phyloP scores from a whole-genome alignment of 192 early-diverging fungal species.

The Coemansia sp. region DNA sequence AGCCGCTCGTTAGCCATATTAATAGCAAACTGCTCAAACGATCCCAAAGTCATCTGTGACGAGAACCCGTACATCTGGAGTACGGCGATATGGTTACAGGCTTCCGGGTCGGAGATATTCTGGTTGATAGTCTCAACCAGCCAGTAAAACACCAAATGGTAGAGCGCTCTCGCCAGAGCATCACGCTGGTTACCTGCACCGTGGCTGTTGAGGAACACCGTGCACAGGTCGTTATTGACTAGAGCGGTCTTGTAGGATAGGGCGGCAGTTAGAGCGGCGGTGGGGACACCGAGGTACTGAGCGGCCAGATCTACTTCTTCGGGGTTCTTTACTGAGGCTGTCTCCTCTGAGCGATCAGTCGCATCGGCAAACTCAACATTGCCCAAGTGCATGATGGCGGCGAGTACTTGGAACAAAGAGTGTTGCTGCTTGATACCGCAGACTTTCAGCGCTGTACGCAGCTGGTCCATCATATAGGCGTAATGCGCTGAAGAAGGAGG shows the following conservation, averaged over 20 bases:
- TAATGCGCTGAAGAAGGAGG: conserved; percentile 61
- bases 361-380: conserved; percentile 77
- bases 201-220: conserved; percentile 75
- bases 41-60: conserved; percentile 49
- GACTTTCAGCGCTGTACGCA: conserved; percentile 60
- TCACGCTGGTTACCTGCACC: conserved; percentile 70
- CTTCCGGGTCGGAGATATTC: conserved; percentile 61
- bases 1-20: conserved; percentile 90
- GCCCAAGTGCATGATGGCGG: conserved; percentile 85
- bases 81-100: conserved; percentile 79
- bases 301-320: conserved; percentile 79
- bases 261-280: conserved; percentile 69
- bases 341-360: conserved; percentile 68
- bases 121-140: conserved; percentile 79
- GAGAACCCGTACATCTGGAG: conserved; percentile 86
- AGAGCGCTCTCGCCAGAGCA: conserved; percentile 67
- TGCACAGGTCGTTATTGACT: conserved; percentile 78
- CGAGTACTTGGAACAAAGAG: conserved; percentile 77
- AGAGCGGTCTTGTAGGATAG: conserved; percentile 83
- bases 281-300: conserved; percentile 78
- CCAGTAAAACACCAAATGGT: conserved; percentile 81
- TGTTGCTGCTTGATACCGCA: conserved; percentile 68
- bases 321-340: conserved; percentile 74
- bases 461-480: conserved; percentile 73
- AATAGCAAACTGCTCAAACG: conserved; percentile 65